Percentiles rank a stretch among this genome's conserved stretches.
Conservation (phyloP, 306 rosid genomes). For the Oxytropis ochrocephala region DNA sequence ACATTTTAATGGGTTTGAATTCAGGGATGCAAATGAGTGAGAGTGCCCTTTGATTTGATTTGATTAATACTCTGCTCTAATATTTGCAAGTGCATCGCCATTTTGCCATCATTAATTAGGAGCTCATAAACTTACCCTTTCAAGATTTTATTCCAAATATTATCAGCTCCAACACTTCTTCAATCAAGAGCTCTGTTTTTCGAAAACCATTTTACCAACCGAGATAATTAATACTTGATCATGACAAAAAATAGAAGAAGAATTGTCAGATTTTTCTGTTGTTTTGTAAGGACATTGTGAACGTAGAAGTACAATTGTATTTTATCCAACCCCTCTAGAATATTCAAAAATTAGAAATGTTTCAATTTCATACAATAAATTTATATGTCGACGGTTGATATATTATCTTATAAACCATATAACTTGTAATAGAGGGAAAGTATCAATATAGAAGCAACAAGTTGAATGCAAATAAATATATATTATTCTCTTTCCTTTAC, state of each 20-base stretch:
- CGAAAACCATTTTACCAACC: background rate
- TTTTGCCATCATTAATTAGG: background rate
- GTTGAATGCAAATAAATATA: background rate
- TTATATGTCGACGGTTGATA: background rate
- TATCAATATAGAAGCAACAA: background rate
- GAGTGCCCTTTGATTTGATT: background rate
- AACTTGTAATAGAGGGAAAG: background rate
- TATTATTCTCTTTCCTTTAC: background rate
- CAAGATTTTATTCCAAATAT: background rate
- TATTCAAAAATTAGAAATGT: background rate
- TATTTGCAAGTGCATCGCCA: background rate
- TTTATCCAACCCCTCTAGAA: background rate
- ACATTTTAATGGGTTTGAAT: background rate
- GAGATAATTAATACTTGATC: background rate
- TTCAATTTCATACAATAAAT: background rate
- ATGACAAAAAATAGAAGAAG: background rate
- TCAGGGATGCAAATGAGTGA: background rate
- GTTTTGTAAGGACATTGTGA: background rate
- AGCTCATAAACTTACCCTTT: background rate
- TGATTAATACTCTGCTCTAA: background rate
- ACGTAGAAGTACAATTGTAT: background rate
- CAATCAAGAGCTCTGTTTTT: background rate
- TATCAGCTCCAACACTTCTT: too few species aligned
- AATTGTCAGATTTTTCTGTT: background rate
- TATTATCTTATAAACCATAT: background rate